phyloP scores from a whole-genome alignment of 495 filamentous ascomycete genomes.

The Cercophora newfieldiana region DNA sequence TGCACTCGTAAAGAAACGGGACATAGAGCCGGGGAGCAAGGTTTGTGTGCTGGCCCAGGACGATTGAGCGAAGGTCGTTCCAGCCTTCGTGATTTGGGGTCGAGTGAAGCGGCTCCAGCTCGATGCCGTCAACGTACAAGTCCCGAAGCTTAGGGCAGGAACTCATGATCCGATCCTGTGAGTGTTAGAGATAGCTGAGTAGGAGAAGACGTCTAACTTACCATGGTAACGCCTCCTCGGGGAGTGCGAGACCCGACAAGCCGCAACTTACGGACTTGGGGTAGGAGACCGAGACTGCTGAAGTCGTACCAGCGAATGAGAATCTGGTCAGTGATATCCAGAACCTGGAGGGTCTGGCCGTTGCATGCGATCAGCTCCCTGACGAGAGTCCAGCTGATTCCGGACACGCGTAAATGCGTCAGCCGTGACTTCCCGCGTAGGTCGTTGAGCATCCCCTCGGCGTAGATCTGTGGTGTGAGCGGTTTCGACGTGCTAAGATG shows the following conservation, averaged over 20 bases:
- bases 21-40: not conserved
- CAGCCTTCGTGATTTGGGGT: not conserved
- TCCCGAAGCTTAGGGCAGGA: not conserved
- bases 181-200: not conserved
- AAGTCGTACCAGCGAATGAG: not conserved
- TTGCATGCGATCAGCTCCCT: not conserved
- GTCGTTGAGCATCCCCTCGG: not conserved
- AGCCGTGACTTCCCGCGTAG: not conserved
- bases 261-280: not conserved
- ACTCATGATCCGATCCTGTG: not conserved
- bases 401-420: not conserved
- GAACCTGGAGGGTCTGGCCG: not conserved
- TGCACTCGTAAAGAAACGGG: not conserved
- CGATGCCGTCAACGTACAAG: not conserved
- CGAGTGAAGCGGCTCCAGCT: not conserved
- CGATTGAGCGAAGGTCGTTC: not conserved
- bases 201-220: not conserved
- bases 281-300: not conserved
- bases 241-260: not conserved
- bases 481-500: conserved; percentile 9
- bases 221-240: not conserved
- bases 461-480: not conserved
- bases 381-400: not conserved
- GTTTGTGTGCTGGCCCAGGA: not conserved
- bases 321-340: not conserved